phyloP scores from a whole-genome alignment of 257 asterid species.

The Echium plantagineum region DNA sequence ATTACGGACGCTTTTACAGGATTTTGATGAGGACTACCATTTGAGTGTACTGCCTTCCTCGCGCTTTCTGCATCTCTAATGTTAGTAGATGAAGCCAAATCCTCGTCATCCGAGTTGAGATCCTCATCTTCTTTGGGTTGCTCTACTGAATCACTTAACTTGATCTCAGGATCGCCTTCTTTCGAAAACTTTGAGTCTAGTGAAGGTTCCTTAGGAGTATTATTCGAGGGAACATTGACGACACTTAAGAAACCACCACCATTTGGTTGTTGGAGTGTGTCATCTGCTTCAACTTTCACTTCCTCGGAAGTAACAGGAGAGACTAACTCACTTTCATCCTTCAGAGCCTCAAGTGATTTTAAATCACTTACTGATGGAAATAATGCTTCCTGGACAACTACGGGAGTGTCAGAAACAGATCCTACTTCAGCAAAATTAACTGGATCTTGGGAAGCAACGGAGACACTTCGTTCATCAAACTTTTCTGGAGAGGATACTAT shows the following conservation, averaged over 20 bases:
- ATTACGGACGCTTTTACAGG: conserved; percentile 29
- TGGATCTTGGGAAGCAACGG: conserved; percentile 12
- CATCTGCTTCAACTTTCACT: conserved; percentile 19
- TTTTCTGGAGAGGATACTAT: conserved; percentile 21
- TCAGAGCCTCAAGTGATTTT: conserved; percentile 13
- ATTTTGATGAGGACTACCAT: conserved; percentile 13
- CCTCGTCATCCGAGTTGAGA: conserved; percentile 12
- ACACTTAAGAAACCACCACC: neutral
- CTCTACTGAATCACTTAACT: conserved; percentile 5
- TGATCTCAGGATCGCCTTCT: conserved; percentile 13
- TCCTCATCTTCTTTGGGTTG: conserved; percentile 9
- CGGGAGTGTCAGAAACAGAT: conserved; percentile 13
- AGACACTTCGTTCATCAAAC: conserved; percentile 26
- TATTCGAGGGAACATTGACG: conserved; percentile 9
- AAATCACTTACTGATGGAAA: conserved; percentile 11
- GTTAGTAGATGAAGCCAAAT: conserved; percentile 24
- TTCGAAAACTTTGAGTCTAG: conserved; percentile 10
- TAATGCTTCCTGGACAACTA: conserved; percentile 19
- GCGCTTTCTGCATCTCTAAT: conserved; percentile 17
- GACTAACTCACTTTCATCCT: conserved; percentile 8
- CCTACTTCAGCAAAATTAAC: conserved; percentile 11
- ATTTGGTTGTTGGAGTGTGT: conserved; percentile 8
- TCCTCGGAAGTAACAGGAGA: conserved; percentile 13
- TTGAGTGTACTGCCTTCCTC: conserved; percentile 4
- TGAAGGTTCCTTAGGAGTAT: conserved; percentile 24